Evolutionary conservation across 371 early-diverging fungal genomes (phyloP).

Genomic region (Syncephalastrum contaminatum): DNA sequence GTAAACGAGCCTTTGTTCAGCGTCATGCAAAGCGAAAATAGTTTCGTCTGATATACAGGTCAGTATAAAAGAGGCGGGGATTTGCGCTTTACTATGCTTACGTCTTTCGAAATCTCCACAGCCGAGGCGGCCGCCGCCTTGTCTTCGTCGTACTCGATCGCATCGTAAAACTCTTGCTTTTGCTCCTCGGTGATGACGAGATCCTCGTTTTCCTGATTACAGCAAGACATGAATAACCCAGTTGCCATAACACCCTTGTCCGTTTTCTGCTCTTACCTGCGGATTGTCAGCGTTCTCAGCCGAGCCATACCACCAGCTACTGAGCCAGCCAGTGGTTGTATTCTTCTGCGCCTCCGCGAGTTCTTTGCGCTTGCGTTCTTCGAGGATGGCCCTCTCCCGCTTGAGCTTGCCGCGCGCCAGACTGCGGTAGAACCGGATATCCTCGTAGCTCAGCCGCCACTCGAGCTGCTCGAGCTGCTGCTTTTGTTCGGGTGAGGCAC

Average conservation of each 20-base stretch:
- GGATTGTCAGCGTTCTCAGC: slow-evolving; percentile 9
- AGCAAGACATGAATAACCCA: neutral
- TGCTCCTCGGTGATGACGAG: slow-evolving; percentile 72
- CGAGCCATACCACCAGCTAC: slow-evolving; percentile 66
- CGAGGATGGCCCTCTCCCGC: slow-evolving; percentile 69
- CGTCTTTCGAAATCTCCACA: slow-evolving; percentile 80
- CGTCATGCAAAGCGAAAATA: slow-evolving; percentile 64
- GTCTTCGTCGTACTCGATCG: slow-evolving; percentile 93
- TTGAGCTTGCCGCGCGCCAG: slow-evolving; percentile 73
- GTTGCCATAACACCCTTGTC: too few species aligned
- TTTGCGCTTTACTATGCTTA: slow-evolving; percentile 18
- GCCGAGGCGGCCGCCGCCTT: slow-evolving; percentile 59
- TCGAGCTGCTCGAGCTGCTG: slow-evolving; percentile 71
- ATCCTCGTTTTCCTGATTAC: slow-evolving; percentile 24
- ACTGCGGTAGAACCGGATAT: slow-evolving; percentile 89
- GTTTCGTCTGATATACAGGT: slow-evolving; percentile 48
- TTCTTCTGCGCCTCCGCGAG: slow-evolving; percentile 23
- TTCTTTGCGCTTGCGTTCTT: slow-evolving; percentile 31
- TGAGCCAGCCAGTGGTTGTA: slow-evolving; percentile 53
- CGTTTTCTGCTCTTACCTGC: slow-evolving; percentile 7
- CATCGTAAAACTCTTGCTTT: slow-evolving; percentile 86
- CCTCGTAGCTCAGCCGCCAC: slow-evolving; percentile 78
- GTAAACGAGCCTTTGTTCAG: slow-evolving; percentile 88
- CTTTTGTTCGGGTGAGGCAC: slow-evolving; percentile 51
- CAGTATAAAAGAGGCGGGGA: too few species aligned